Base-by-base conservation (phyloP, 176 grass and related monocot species). In the Coix lacrymajobi region DNA sequence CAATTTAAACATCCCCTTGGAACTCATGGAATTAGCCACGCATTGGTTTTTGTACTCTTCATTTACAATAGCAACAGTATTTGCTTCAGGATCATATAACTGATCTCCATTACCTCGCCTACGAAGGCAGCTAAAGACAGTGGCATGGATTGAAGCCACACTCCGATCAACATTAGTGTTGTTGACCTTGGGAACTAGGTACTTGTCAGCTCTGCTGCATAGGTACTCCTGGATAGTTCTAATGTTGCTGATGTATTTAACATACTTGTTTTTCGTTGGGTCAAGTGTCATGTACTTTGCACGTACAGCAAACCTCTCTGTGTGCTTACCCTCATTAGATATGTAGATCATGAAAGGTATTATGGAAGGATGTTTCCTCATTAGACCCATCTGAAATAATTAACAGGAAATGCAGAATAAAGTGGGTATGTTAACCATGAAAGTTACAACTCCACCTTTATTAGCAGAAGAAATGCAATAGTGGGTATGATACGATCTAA, bases 341-440 rank as follows among this genome's bases (percentile, higher is more conserved):
- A 97, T 97, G 75, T 94, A 94, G 40, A 97, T 85, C 95, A 94
- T 94, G 63, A 97, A 97, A 31, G 92, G 95, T 62, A 97, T 91
- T 79, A 97, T 88, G n/a, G 92, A 94, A 54, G 90, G 92, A 87
- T 97, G 95, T 61, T 94, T 97, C 90, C 75, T 97, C 95, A 97
- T 97, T 85, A 97, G 83, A 10, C 92, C 90, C 88, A 94, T 94
- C 95, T 97, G 91, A 78, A 63, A 83, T 67, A 89, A 70, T 45
- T 79, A 37, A n/a, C 38, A 68, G 44, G 64, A 63, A 75, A 76
- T 67, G 58, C 60, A 8, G 34, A 67, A 20, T 12, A 38, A n/a
- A 70, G 11, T 79, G 75, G 7, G 9, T n/a, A n/a, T n/a, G n/a
- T n/a, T n/a, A n/a, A n/a, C n/a, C n/a, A n/a, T n/a, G n/a, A n/a